A percentile compares a stretch with the other conserved stretches of the same genome.
phyloP scores from a whole-genome alignment of 1,139 yeast species.

The Suhomyces choctaworum region DNA sequence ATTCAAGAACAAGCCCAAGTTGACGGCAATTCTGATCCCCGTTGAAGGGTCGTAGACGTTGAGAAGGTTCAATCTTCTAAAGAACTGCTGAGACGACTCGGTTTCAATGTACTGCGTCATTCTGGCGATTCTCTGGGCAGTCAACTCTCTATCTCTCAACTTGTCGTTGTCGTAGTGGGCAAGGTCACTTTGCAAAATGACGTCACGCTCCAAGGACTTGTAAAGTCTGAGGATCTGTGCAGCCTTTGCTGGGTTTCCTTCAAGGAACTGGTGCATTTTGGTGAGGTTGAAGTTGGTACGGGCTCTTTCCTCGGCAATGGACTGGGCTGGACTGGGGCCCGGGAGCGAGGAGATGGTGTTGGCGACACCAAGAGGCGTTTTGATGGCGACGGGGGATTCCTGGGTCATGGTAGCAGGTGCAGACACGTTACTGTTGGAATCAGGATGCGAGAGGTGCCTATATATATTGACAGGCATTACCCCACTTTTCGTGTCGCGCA shows the following conservation, averaged over 20 bases:
- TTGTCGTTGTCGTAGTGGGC: conserved; percentile 55
- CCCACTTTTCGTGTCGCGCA: conserved; percentile 13
- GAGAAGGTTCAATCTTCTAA: conserved; percentile 45
- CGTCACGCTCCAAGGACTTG: conserved; percentile 54
- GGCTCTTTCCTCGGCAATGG: conserved; percentile 49
- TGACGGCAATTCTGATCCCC: conserved; percentile 56
- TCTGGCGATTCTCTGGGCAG: conserved; percentile 43
- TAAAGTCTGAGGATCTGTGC: conserved; percentile 46
- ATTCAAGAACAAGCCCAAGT: conserved; percentile 67
- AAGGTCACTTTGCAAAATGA: conserved; percentile 48
- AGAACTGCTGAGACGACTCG: conserved; percentile 44
- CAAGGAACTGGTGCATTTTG: conserved; percentile 43
- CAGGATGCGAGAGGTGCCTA: too few species aligned
- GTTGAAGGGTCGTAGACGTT: conserved; percentile 62
- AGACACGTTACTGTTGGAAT: not conserved
- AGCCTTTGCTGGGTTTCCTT: conserved; percentile 52
- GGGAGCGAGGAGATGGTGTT: conserved; percentile 9
- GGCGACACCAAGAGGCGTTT: conserved; percentile 2
- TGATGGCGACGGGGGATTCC: not conserved
- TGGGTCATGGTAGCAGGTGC: not conserved
- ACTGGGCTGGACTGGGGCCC: conserved; percentile 23
- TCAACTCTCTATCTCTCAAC: conserved; percentile 49
- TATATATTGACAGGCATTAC: conserved; percentile 5
- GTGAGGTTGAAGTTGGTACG: conserved; percentile 45
- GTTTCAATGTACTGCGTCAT: conserved; percentile 49